A percentile compares a stretch with the other conserved stretches of the same genome.
Conservation (phyloP, 1,284 basidiomycete species). For the Trichosporon coremiiforme region DNA sequence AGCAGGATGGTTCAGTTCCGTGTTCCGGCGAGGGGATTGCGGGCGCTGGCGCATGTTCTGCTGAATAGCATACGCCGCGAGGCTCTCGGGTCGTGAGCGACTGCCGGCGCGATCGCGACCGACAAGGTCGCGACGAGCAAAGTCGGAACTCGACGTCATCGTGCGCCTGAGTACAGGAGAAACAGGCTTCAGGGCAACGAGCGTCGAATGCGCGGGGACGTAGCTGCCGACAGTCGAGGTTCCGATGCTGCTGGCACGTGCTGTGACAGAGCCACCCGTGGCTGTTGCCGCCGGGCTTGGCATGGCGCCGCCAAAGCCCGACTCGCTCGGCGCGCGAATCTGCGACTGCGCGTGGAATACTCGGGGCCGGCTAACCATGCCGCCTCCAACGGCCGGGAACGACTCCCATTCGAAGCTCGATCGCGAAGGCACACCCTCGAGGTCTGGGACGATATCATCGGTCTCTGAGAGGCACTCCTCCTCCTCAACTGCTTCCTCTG, state of each 20-base stretch:
- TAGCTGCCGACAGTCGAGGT: slow-evolving; percentile 43
- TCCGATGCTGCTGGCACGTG: slow-evolving; percentile 51
- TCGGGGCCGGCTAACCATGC: slow-evolving; percentile 70
- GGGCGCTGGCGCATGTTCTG: slow-evolving; percentile 14
- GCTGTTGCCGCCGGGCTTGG: slow-evolving; percentile 46
- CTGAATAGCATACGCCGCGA: slow-evolving; percentile 20
- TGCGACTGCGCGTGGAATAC: slow-evolving; percentile 72
- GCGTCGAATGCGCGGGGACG: slow-evolving; percentile 22
- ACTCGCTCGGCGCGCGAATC: slow-evolving; percentile 60
- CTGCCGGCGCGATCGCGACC: slow-evolving; percentile 11
- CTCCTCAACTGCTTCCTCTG: slow-evolving; percentile 63
- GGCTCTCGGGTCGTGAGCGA: slow-evolving; percentile 14
- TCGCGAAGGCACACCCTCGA: background rate
- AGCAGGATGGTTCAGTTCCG: background rate
- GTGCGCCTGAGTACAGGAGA: slow-evolving; percentile 37
- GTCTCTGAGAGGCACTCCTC: background rate
- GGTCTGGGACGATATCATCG: slow-evolving; percentile 33
- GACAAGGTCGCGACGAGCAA: slow-evolving; percentile 28
- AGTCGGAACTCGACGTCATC: slow-evolving; percentile 43
- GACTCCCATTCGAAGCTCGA: slow-evolving; percentile 53
- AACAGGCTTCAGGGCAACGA: background rate
- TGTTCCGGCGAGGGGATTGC: slow-evolving; percentile 12
- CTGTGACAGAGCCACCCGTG: slow-evolving; percentile 52
- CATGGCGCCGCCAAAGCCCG: slow-evolving; percentile 44
- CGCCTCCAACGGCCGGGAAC: slow-evolving; percentile 75